Evolutionary conservation across 2,329 filamentous ascomycete genomes (phyloP).

Genomic region (Fusarium brachygibbosum): DNA sequence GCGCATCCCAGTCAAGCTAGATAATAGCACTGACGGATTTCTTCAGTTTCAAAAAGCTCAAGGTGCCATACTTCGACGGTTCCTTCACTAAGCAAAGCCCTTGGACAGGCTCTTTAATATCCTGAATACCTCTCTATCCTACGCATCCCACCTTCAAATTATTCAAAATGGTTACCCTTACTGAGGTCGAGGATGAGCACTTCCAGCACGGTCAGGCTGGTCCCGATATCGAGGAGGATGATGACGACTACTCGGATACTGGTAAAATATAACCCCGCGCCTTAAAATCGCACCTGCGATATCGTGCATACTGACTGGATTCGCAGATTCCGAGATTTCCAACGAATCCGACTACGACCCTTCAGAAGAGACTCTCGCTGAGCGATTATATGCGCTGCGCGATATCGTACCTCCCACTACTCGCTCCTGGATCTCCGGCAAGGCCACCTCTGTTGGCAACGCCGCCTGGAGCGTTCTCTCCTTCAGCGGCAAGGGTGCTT

Average conservation of each 20-base stretch:
- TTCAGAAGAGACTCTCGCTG: conserved; percentile 69
- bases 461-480: conserved; percentile 68
- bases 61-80: conserved; percentile 1
- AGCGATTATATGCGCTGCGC: conserved; percentile 78
- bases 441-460: conserved; percentile 66
- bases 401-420: conserved; percentile 82
- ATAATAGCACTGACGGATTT: background rate
- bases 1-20: background rate
- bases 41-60: background rate
- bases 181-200: conserved; percentile 97
- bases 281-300: conserved; percentile 10
- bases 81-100: conserved; percentile 17
- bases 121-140: conserved; percentile 18
- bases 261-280: conserved; percentile 68
- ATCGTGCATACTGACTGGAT: conserved; percentile 11
- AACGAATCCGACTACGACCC: conserved; percentile 80
- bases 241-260: conserved; percentile 94
- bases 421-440: conserved; percentile 75
- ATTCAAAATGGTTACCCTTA: conserved; percentile 89
- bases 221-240: conserved; percentile 87
- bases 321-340: conserved; percentile 85
- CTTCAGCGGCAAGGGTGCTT: conserved; percentile 88
- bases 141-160: conserved; percentile 29
- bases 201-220: conserved; percentile 79
- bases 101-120: conserved; percentile 18